Conservation (phyloP, 495 filamentous ascomycete genomes). For the Penicillium salamii region DNA sequence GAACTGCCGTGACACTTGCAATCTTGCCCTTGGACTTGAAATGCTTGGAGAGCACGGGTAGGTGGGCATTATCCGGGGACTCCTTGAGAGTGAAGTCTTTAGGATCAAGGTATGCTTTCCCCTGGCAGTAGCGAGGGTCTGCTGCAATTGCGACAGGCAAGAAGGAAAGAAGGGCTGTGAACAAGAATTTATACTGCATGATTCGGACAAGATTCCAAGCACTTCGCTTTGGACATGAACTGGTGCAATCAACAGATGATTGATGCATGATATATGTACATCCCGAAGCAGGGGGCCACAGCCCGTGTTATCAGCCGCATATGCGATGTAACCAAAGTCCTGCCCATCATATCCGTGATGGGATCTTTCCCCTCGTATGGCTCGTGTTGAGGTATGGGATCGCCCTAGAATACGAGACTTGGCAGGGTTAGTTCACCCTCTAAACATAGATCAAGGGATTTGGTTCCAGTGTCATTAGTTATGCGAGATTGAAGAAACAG, state of each 20-base stretch:
- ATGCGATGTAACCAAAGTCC: not conserved
- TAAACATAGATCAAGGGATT: no score
- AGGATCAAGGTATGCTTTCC: not conserved
- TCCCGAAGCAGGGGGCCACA: not conserved
- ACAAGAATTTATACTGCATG: not conserved
- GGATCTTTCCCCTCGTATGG: not conserved
- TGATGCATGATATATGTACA: not conserved
- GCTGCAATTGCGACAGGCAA: not conserved
- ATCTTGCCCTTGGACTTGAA: conserved; percentile 19
- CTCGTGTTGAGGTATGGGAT: not conserved
- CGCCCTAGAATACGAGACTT: not conserved
- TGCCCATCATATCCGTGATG: not conserved
- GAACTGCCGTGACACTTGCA: conserved; percentile 29
- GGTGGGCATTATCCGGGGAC: conserved; percentile 12
- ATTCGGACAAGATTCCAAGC: no score
- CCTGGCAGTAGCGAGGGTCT: not conserved
- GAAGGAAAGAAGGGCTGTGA: not conserved
- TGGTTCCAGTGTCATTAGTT: no score
- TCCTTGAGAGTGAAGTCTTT: conserved; percentile 12
- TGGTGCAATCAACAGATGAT: no score
- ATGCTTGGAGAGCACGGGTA: conserved; percentile 13
- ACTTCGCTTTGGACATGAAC: no score
- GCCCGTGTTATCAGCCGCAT: not conserved
- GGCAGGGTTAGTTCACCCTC: not conserved
- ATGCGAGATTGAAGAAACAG: no score